These are phyloP conservation scores for Rhizophagus clarus DNA, from an alignment of 192 early-diverging fungal species.

Conservation along the genomic window DNA sequence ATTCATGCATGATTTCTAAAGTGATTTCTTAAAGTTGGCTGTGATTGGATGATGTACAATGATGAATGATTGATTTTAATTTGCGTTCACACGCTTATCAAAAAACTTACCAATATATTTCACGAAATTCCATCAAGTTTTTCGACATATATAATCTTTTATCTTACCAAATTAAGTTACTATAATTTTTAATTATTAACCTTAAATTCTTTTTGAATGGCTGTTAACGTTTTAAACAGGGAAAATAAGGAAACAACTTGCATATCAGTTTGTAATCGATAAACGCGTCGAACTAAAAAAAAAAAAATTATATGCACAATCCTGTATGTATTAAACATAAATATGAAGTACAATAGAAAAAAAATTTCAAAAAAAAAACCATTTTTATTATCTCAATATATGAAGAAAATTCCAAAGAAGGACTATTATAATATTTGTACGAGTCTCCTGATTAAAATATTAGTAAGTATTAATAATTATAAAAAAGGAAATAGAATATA, in stretches of 20 bases:
- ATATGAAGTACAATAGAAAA: no score
- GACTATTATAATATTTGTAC: no score
- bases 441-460: no score
- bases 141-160: not conserved
- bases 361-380: no score
- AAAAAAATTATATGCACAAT: not conserved
- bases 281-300: not conserved
- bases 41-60: not conserved
- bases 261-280: not conserved
- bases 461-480: no score
- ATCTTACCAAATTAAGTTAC: not conserved
- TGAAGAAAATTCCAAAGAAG: no score
- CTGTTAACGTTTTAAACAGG: not conserved
- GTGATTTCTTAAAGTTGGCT: not conserved
- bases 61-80: not conserved
- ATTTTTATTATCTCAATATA: no score
- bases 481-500: no score
- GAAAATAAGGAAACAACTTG: no score
- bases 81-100: not conserved
- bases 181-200: not conserved
- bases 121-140: not conserved
- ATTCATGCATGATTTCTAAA: not conserved
- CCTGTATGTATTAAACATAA: not conserved
- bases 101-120: not conserved
- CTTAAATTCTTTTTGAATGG: not conserved